Base-by-base conservation (phyloP, 176 grass and related monocot genomes). In the Oryza longistaminata region DNA sequence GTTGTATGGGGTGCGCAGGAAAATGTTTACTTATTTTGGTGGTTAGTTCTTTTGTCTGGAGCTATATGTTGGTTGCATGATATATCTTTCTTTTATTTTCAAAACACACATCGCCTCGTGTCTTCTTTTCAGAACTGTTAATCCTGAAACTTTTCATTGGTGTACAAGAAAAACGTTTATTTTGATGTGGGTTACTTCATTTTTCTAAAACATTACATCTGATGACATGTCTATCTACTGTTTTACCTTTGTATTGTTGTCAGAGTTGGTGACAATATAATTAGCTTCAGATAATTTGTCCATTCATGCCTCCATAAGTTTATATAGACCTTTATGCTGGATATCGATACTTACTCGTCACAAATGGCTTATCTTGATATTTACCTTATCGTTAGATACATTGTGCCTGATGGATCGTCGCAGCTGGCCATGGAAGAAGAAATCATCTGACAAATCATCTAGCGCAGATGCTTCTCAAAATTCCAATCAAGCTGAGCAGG, bases 381-480 rank as follows among this genome's bases (percentile, higher is more conserved):
- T 81, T 2, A 53, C 19, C 7, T n/a, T 70, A 31, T 91, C 71
- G 44, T 84, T 82, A 91, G 85, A 80, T 81, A 84, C 62, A 24
- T 79, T 71, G 76, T 9, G 78, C 34, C 9, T 17, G 48, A 99
- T 99, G 97, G 97, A 99, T 80, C 86, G 93, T 17, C 86, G 96
- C 49, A 95, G 97, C 79, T 99, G 97, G 97, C 97, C 97, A 17
- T 99, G 97, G 97, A 99, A 99, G 89, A 99, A 99, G 88, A 99
- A 96, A 83, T 96, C 97, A 37, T 96, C 97, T 82, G 97, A 96
- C 49, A 99, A 96, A 87, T 75, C 88, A 19, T 86, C 88, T 43
- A 90, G 75, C 16, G 17, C 64, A 64, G 86, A 99, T 88, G 75
- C 39, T 0, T 70, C 68, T 4, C 84, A 75, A 34, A 88, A 71